These are phyloP conservation scores for Aquilaria agallochum DNA, from an alignment of 441 rosid genomes.

Conservation along the genomic window DNA sequence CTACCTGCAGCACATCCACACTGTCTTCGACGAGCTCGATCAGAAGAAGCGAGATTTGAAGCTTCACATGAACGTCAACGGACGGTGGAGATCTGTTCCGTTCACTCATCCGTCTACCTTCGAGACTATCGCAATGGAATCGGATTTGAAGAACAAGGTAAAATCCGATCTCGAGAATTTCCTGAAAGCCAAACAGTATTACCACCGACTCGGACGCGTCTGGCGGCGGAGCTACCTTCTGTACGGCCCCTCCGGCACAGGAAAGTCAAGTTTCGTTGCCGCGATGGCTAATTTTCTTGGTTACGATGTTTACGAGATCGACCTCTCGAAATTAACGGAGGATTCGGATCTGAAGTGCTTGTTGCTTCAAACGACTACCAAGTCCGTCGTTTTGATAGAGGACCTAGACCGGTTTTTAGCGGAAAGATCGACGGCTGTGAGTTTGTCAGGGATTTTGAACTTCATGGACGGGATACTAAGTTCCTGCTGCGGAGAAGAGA, in stretches of 20 bases:
- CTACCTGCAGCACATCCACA: conserved; percentile 77
- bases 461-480: conserved; percentile 47
- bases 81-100: conserved; percentile 56
- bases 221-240: conserved; percentile 2
- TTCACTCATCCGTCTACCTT: conserved; percentile 52
- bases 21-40: conserved; percentile 58
- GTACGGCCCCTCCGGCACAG: conserved; percentile 1
- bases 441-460: conserved; percentile 33
- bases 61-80: conserved; percentile 47
- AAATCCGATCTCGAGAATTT: conserved; percentile 54
- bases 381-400: not conserved
- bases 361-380: not conserved
- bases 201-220: conserved; percentile 21
- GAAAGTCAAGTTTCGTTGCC: conserved; percentile 2
- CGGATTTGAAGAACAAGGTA: conserved; percentile 43
- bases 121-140: conserved; percentile 53
- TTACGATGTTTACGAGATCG: conserved; percentile 4
- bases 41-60: conserved; percentile 38
- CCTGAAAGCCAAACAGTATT: conserved; percentile 44
- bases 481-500: conserved; percentile 53
- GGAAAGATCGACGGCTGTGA: conserved; percentile 11
- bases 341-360: not conserved
- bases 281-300: conserved; percentile 1
- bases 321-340: conserved; percentile 1
- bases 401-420: not conserved